These are phyloP conservation scores for Sporothrix inflata DNA, from an alignment of 2,329 filamentous ascomycete species.

Conservation along the genomic window DNA sequence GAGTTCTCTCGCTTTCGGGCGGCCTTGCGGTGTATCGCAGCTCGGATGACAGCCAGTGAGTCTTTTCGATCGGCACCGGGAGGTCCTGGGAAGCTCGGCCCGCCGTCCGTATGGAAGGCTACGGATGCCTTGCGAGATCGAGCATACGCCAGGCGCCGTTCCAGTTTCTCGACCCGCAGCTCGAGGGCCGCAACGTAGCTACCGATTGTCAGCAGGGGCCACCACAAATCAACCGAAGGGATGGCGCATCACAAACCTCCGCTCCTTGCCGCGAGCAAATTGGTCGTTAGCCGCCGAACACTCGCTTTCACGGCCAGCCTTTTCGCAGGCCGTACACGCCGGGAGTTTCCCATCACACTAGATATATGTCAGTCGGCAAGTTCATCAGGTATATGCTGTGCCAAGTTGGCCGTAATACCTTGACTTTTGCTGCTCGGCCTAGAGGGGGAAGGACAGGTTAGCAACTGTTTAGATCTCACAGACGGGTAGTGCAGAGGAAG, in stretches of 20 bases:
- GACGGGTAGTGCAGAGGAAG: not conserved
- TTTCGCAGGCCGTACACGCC: slow-evolving; percentile 92
- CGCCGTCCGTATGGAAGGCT: slow-evolving; percentile 67
- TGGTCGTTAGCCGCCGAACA: slow-evolving; percentile 96
- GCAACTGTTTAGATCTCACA: not conserved
- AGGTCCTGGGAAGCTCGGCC: slow-evolving; percentile 40
- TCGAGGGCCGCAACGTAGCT: slow-evolving; percentile 96
- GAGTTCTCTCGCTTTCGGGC: slow-evolving; percentile 72
- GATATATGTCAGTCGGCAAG: not conserved
- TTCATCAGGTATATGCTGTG: not conserved
- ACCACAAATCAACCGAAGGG: slow-evolving; percentile 7
- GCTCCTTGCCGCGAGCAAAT: slow-evolving; percentile 91
- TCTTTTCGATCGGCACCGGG: slow-evolving; percentile 60
- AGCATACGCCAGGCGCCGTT: slow-evolving; percentile 73
- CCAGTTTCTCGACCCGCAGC: slow-evolving; percentile 83
- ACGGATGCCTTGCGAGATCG: slow-evolving; percentile 72
- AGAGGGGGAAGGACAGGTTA: not conserved
- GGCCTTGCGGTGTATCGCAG: slow-evolving; percentile 66
- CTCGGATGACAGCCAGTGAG: slow-evolving; percentile 63
- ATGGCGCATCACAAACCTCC: slow-evolving; percentile 61
- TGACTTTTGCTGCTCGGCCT: slow-evolving; percentile 89
- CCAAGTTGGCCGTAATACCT: slow-evolving; percentile 52
- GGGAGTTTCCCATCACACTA: slow-evolving; percentile 94
- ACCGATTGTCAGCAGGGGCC: slow-evolving; percentile 32
- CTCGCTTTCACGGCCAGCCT: slow-evolving; percentile 80